Evolutionary conservation across 202 grass and related monocot genomes (phyloP), one percentile per base, ranked within the genome.

Genomic region (Panicum hallii): DNA sequence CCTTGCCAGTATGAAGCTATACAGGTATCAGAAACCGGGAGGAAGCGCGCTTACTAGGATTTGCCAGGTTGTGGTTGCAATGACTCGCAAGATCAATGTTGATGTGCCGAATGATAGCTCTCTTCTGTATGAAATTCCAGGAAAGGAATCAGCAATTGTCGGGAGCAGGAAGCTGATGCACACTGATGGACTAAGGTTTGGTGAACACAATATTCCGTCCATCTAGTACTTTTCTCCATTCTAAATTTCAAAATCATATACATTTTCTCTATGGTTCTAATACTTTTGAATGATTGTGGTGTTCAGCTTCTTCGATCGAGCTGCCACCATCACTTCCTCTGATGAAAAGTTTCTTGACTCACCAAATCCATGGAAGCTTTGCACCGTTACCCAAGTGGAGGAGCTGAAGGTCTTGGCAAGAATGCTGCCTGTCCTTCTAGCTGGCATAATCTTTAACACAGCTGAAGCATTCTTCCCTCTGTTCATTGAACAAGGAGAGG

Each of bases 321-420:
- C 91, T 79, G 89, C 91, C 23, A 85, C 88, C 4, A 61, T 97
- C n/a, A 81, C 79, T 20, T 23, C 44, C 3, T 32, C 20, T 6
- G 94, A 97, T 10, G 47, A 42, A 28, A 68, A 65, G 70, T 69
- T 49, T 5, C 46, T 36, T 60, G 77, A 57, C 50, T 68, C 72
- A 20, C 82, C 80, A 43, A 85, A 75, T 63, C 83, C 83, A 20
- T 95, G 93, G 93, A 89, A 75, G 62, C 83, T 95, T 26, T 93
- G 93, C 78, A 95, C 90, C 0, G 81, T 95, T 41, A 95, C 93
- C 13, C 93, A 95, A 36, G 93, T 95, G 30, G 93, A 95, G 65
- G 93, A 95, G 75, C 61, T 95, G 20, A 95, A 95, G 72, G 78
- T 91, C 47, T 65, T 97, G 2, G 53, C 74, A 15, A 82, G 81